Evolutionary conservation across 169 alveolate genomes (phyloP), one percentile per base, ranked within the genome.

Genomic region (Babesia divergens): DNA sequence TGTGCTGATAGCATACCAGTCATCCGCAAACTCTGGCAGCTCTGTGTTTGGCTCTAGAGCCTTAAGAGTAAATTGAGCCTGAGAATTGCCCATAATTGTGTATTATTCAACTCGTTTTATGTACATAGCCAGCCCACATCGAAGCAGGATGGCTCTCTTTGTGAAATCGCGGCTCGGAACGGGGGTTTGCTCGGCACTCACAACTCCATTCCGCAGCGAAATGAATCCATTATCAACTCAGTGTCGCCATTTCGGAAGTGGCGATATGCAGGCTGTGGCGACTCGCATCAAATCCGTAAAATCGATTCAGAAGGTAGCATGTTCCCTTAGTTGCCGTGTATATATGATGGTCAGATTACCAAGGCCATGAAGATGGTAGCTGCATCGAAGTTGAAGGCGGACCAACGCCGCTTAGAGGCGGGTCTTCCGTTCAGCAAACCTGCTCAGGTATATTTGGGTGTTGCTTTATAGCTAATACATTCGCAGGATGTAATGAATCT

Each of bases 311-410:
- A 95, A 95, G 94, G 94, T 92, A 62, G 18, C 28, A 82, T 40
- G 24, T 28, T 22, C 3, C 35, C 18, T 5, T 2, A 6, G 8
- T 11, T 28, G 32, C 14, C 34, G 77, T 7, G 9, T 0, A 89
- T 32, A 24, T 6, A 4, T 29, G 26, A 1, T 6, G 16, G 35
- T 3, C 52, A 76, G 88, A 87, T 87, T 37, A 87, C 91, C 26
- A 93, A 94, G 80, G 97, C 98, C 72, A 94, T 93, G 97, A 92
- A 95, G 91, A 95, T 95, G 98, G 96, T 95, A 82, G 98, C 98
- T 24, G 97, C 98, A n/a, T 88, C 98, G 18, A 95, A 95, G 65
- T 93, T 95, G 84, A 94, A 90, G 66, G 92, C 91, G 40, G 97
- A 95, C 64, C 94, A 93, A 49, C 75, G 89, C 40, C 76, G 95